Evolutionary conservation across 129 eudicot genomes (phyloP).

Genomic region (Chrysanthemum seticuspe): DNA sequence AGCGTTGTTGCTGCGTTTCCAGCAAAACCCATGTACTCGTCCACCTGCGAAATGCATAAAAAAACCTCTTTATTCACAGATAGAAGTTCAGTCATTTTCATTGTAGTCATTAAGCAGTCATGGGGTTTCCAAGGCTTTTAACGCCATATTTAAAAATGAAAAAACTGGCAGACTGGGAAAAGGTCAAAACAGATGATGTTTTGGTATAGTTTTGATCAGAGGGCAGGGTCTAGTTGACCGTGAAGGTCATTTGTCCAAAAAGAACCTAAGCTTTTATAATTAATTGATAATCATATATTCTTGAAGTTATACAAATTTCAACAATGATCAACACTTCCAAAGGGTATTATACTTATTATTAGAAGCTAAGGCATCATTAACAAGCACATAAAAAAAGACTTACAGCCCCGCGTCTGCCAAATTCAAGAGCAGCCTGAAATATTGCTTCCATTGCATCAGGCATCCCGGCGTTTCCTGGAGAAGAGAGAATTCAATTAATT

Average conservation of each 20-base stretch:
- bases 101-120: too few species aligned
- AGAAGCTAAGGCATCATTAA: conserved; percentile 4
- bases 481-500: neutral
- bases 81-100: neutral
- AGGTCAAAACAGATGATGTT: too few species aligned
- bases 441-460: conserved; percentile 98
- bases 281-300: too few species aligned
- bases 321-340: neutral
- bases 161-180: too few species aligned
- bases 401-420: conserved; percentile 91
- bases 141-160: too few species aligned
- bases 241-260: too few species aligned
- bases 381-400: conserved; percentile 33
- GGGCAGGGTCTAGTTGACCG: too few species aligned
- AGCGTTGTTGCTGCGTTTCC: conserved; percentile 60
- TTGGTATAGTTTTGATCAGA: too few species aligned
- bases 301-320: too few species aligned
- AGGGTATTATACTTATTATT: neutral
- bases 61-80: neutral
- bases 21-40: conserved; percentile 76
- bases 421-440: conserved; percentile 80
- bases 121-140: too few species aligned
- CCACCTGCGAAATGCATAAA: conserved; percentile 57
- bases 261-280: too few species aligned
- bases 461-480: conserved; percentile 73